Evolutionary conservation across 2,329 filamentous ascomycete species (phyloP).

Genomic region (Xylaria polymorpha): DNA sequence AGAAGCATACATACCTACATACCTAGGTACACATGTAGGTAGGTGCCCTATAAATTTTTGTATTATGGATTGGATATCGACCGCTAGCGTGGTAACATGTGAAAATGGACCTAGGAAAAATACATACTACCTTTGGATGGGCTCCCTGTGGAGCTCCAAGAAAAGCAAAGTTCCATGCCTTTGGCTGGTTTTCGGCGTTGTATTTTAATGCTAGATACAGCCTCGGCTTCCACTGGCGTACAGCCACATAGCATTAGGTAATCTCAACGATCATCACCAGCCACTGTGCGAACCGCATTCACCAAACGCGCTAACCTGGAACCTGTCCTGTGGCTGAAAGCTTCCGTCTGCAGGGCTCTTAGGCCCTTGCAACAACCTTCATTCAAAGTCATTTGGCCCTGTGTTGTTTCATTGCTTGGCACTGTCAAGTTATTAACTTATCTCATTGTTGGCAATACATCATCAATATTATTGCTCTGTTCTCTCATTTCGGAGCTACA

Average conservation of each 20-base stretch:
- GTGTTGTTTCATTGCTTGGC: slow-evolving; percentile 20
- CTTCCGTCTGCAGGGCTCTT: slow-evolving; percentile 10
- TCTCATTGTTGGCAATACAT: neutral
- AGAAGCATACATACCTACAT: neutral
- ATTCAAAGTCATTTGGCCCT: slow-evolving; percentile 11
- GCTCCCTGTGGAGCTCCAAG: slow-evolving; percentile 15
- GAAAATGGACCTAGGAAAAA: slow-evolving; percentile 30
- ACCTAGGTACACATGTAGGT: too few relatives aligned
- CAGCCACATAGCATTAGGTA: slow-evolving; percentile 23
- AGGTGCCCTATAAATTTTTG: too few relatives aligned
- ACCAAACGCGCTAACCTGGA: slow-evolving; percentile 5
- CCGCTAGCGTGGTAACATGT: slow-evolving; percentile 21
- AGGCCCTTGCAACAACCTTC: slow-evolving; percentile 23
- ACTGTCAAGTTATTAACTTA: neutral
- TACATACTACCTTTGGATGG: neutral
- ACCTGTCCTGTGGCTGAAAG: slow-evolving; percentile 34
- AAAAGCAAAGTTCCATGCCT: neutral
- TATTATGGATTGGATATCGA: slow-evolving; percentile 4
- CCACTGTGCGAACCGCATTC: slow-evolving; percentile 7
- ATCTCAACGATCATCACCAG: slow-evolving; percentile 7
- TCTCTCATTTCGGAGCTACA: slow-evolving; percentile 4
- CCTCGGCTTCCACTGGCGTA: slow-evolving; percentile 17
- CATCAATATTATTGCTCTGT: neutral
- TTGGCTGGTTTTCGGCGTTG: neutral
- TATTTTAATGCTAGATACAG: neutral